Base-by-base conservation (phyloP, 1,284 basidiomycete genomes). In the Naganishia sp. region DNA sequence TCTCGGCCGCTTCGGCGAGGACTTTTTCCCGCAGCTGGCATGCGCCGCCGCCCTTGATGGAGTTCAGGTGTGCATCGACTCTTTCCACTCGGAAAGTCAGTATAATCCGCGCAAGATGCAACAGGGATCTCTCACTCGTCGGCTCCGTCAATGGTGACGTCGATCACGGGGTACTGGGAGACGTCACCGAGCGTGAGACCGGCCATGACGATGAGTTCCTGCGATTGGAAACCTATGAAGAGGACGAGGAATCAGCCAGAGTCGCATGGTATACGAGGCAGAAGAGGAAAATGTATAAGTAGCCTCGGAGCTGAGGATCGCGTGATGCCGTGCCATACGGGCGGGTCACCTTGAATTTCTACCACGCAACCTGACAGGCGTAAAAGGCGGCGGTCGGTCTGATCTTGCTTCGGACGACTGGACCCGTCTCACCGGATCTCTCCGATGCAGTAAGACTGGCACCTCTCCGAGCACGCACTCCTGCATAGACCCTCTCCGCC, bases 1-100 rank as follows among this genome's bases (percentile, higher is more conserved):
- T 92, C 72, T 86, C 86, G n/a, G 96, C 94, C 21, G 93, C 93
- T 78, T 98, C 95, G 3, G 93, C 94, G 21, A 99, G 85, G 3
- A 99, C 94, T 80, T 99, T 99, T 81, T 99, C 96, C 44, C 94
- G 87, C 43, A 99, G 81, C 74, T 99, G 96, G 79, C 95, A 98
- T 1, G 94, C 95, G 11, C 95, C 95, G 65, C 95, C 95, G 15
- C 95, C 95, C 81, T 99, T 99, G 83, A 99, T 95, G 69, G 90
- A 90, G 81, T 99, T 96, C 63, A 99, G 83, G 46, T 87, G 81
- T 49, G 83, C 80, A 80, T 98, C 94, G 42, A 97, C 92, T 80
- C 92, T 94, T 73, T 42, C 45, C 36, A 44, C 52, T n/a, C n/a
- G 21, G 28, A 25, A 33, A 15, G 15, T 18, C 31, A 18, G 60